Conservation (phyloP, 495 filamentous ascomycete genomes). For the Bathelium albidoporum region DNA sequence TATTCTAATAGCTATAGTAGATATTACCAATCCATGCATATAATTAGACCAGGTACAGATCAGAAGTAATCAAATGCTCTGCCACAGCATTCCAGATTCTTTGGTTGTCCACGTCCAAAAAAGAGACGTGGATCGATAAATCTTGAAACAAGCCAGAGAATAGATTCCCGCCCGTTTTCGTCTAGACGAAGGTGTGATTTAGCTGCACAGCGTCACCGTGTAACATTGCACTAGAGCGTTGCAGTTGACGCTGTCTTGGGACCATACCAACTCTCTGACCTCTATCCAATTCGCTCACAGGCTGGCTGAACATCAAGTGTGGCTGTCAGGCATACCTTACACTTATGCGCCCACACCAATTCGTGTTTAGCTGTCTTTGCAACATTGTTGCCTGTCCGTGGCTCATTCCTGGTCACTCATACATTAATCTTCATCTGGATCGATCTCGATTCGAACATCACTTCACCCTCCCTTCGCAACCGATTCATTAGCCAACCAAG, state of each 20-base stretch:
- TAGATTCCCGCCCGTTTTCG: background rate
- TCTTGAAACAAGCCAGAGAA: background rate
- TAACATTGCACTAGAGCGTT: conserved; percentile 5
- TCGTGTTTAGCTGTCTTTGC: background rate
- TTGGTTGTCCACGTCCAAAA: background rate
- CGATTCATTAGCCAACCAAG: background rate
- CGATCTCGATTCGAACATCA: background rate
- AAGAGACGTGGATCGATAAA: background rate
- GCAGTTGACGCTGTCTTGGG: background rate
- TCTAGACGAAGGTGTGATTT: background rate
- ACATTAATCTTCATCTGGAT: background rate
- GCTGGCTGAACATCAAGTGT: background rate
- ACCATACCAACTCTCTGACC: background rate
- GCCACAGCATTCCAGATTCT: background rate
- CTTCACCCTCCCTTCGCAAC: background rate
- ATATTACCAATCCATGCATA: background rate
- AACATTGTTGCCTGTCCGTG: background rate
- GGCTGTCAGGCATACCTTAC: background rate
- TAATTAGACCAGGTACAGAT: background rate
- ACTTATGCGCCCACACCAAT: background rate
- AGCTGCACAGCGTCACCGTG: background rate
- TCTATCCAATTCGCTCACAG: background rate
- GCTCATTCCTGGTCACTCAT: background rate
- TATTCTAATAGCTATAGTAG: background rate
- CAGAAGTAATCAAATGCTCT: background rate